Percentiles rank a stretch among this genome's conserved stretches.
Evolutionary conservation across 2,329 filamentous ascomycete species (phyloP).

Genomic region (Microdochium trichocladiopsis): DNA sequence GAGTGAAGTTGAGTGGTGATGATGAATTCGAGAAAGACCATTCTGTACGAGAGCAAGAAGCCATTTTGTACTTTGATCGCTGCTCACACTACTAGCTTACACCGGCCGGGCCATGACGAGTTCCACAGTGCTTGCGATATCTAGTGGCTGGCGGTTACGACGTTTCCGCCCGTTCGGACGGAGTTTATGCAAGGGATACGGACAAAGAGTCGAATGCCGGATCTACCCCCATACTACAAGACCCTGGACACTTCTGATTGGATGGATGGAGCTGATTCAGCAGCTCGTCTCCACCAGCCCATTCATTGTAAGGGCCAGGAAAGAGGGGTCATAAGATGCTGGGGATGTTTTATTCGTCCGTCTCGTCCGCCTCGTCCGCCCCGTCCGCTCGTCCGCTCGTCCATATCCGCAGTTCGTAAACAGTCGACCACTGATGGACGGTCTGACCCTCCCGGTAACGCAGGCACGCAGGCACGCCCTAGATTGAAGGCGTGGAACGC

Average conservation of each 20-base stretch:
- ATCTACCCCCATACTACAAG: not conserved
- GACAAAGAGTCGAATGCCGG: not conserved
- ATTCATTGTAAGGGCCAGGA: too few species aligned
- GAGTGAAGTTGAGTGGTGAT: not conserved
- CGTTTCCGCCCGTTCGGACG: not conserved
- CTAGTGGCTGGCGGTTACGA: not conserved
- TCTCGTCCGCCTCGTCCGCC: not conserved
- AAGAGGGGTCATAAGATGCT: not conserved
- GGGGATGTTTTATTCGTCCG: not conserved
- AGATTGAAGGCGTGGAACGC: not conserved
- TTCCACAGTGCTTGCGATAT: not conserved
- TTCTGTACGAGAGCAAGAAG: not conserved
- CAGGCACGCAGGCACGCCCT: not conserved
- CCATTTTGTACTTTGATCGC: not conserved
- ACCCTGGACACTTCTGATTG: not conserved
- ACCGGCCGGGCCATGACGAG: too few species aligned
- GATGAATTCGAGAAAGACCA: not conserved
- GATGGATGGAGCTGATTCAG: not conserved
- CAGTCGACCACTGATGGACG: not conserved
- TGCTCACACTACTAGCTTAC: not conserved
- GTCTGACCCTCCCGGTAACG: not conserved
- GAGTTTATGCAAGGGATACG: not conserved
- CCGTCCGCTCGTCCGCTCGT: not conserved
- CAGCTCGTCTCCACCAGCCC: not conserved
- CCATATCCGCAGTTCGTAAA: not conserved